A percentile compares a stretch with the other conserved stretches of the same genome.
These are phyloP conservation scores for Fusarium tricinctum DNA, from an alignment of 2,329 filamentous ascomycete genomes.

Conservation along the genomic window DNA sequence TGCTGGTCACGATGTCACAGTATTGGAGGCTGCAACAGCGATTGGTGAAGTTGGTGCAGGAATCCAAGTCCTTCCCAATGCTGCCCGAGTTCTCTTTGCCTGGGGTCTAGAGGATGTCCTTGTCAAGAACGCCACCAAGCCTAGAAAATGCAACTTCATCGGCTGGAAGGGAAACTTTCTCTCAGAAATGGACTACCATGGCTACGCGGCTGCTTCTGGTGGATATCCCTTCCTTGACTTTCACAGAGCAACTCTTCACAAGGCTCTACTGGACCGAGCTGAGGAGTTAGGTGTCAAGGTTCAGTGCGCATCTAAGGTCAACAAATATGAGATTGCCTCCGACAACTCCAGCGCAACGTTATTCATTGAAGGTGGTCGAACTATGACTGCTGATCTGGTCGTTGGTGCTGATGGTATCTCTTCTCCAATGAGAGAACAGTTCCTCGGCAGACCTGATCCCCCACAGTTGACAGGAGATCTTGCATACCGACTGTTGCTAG, in stretches of 20 bases:
- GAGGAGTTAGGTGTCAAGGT: constrained; percentile 1
- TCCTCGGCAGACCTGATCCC: constrained; percentile 8
- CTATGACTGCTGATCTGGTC: neutral
- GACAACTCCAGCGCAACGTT: constrained; percentile 7
- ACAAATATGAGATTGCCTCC: constrained; percentile 1
- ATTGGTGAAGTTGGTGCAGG: constrained; percentile 50
- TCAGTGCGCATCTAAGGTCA: constrained; percentile 5
- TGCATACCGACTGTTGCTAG: constrained; percentile 67
- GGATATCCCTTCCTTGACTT: no score
- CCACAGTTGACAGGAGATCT: constrained; percentile 63
- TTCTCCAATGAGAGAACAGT: constrained; percentile 12
- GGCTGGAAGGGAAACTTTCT: constrained; percentile 48
- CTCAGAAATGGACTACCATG: constrained; percentile 45
- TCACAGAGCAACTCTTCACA: neutral
- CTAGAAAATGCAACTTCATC: constrained; percentile 47
- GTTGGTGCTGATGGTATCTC: constrained; percentile 12
- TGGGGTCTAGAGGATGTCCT: constrained; percentile 36
- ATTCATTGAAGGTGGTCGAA: no score
- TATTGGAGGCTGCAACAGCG: constrained; percentile 42
- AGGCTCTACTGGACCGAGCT: neutral
- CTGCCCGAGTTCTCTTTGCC: neutral
- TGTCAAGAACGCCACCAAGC: constrained; percentile 39
- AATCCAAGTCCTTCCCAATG: constrained; percentile 48
- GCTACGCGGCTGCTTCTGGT: constrained; percentile 34
- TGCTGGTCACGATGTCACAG: constrained; percentile 47